These are phyloP conservation scores for Ascodesmis nigricans DNA, from an alignment of 495 filamentous ascomycete species.

Conservation along the genomic window DNA sequence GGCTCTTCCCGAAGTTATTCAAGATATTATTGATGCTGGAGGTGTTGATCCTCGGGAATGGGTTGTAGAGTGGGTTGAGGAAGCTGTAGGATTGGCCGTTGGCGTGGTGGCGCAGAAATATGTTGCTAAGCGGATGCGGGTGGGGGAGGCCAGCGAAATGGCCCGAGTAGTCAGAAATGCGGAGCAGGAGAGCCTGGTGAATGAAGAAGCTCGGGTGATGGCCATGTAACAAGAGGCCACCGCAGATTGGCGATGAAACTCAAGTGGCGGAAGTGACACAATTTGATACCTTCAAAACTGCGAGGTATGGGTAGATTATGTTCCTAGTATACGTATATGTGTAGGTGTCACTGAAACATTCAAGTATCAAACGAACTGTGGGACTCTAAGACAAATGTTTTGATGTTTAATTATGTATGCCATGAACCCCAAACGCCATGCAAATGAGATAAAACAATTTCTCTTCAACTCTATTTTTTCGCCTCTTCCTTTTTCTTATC, in stretches of 20 bases:
- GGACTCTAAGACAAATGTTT: too few species aligned
- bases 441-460: too few species aligned
- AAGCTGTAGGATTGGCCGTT: conserved; percentile 52
- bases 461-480: conserved; percentile 2
- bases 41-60: conserved; percentile 91
- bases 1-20: conserved; percentile 57
- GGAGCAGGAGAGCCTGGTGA: conserved; percentile 5
- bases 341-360: too few species aligned
- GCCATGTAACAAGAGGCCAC: too few species aligned
- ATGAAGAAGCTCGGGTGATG: conserved; percentile 8
- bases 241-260: too few species aligned
- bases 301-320: too few species aligned
- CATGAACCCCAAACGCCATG: too few species aligned
- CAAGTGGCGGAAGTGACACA: too few species aligned
- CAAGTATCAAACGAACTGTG: too few species aligned
- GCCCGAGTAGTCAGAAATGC: conserved; percentile 5
- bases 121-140: conserved; percentile 84
- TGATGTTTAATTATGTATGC: too few species aligned
- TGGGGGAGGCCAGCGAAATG: conserved; percentile 47
- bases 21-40: conserved; percentile 65
- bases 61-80: conserved; percentile 94
- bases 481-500: conserved; percentile 11
- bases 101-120: conserved; percentile 90
- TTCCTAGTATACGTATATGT: too few species aligned
- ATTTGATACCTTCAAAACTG: too few species aligned